Evolutionary conservation across 192 early-diverging fungal species (phyloP).

Genomic region (Coemansia sp.): DNA sequence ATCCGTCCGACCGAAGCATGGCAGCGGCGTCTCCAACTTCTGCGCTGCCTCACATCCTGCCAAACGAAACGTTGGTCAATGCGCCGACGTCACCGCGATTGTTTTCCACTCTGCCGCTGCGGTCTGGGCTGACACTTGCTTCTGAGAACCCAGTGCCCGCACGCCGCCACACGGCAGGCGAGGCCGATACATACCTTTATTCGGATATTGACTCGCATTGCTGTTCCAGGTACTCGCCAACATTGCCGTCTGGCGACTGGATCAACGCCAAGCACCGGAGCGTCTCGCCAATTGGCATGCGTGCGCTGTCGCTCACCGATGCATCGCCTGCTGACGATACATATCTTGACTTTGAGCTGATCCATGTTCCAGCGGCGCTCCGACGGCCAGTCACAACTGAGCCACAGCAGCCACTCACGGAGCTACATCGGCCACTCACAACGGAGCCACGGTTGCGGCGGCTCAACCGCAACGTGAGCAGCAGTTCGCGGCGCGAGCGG

Average conservation of each 20-base stretch:
- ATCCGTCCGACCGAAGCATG: conserved; percentile 23
- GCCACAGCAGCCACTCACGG: too few species aligned
- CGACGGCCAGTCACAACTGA: conserved; percentile 5
- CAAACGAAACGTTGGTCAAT: neutral
- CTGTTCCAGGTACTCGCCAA: conserved; percentile 1
- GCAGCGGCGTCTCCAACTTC: conserved; percentile 10
- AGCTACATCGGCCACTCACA: too few species aligned
- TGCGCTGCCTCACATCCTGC: neutral
- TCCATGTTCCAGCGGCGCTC: neutral
- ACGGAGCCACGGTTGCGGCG: neutral
- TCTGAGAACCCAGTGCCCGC: conserved; percentile 1
- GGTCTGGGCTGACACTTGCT: neutral
- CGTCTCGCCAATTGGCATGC: conserved; percentile 43
- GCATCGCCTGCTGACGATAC: too few species aligned
- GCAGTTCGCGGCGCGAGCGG: conserved; percentile 45
- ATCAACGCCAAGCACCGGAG: conserved; percentile 20
- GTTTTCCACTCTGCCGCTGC: neutral
- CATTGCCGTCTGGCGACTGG: conserved; percentile 14
- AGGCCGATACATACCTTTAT: conserved; percentile 16
- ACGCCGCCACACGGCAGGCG: conserved; percentile 46
- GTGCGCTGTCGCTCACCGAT: conserved; percentile 11
- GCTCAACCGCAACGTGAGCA: conserved; percentile 25
- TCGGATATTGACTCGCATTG: too few species aligned
- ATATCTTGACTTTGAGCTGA: neutral
- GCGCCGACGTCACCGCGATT: neutral